phyloP scores from a whole-genome alignment of 768 basidiomycete species.

The Sarcodon aspratus region DNA sequence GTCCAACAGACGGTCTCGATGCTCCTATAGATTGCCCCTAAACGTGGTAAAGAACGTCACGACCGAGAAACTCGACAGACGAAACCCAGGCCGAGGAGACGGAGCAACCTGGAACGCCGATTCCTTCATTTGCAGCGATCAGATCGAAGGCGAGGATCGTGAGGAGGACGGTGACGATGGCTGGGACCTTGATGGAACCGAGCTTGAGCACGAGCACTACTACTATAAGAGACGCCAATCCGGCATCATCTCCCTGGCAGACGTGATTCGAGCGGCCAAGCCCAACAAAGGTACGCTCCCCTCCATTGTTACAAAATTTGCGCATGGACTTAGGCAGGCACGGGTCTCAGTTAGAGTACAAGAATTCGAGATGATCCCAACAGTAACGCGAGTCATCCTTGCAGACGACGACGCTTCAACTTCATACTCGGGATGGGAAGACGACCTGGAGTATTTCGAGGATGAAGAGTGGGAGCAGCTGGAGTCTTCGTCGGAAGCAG shows the following conservation, averaged over 20 bases:
- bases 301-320: neutral
- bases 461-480: too few relatives aligned
- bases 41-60: neutral
- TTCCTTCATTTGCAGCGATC: neutral
- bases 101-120: neutral
- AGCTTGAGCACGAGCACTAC: neutral
- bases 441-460: too few relatives aligned
- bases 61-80: neutral
- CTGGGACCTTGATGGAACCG: neutral
- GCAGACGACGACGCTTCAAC: too few relatives aligned
- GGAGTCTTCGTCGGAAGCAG: too few relatives aligned
- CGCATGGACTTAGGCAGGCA: neutral
- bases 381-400: neutral
- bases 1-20: neutral
- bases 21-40: too few relatives aligned
- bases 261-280: neutral
- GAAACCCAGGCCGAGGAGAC: neutral
- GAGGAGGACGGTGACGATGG: neutral
- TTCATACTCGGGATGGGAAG: too few relatives aligned
- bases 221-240: neutral
- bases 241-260: neutral
- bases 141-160: neutral
- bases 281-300: neutral
- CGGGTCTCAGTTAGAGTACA: neutral
- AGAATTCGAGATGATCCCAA: neutral